Conservation (phyloP, 2,329 filamentous ascomycete genomes). For the Botrytis aclada region DNA sequence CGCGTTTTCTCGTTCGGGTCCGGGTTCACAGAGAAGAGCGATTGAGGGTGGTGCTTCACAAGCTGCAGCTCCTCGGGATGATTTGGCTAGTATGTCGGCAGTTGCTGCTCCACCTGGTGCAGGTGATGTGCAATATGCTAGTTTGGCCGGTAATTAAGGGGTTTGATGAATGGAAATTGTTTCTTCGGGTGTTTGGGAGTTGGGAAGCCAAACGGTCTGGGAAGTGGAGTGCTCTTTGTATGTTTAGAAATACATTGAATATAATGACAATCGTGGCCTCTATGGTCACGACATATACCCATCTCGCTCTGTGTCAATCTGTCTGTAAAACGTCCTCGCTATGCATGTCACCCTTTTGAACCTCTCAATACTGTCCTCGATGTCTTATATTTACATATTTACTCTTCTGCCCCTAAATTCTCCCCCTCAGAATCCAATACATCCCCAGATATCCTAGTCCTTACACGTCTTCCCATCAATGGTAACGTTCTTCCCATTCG, state of each 20-base stretch:
- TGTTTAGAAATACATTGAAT: slow-evolving; percentile 15
- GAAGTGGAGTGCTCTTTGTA: neutral
- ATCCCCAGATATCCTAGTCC: neutral
- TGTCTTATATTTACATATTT: neutral
- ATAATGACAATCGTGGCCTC: slow-evolving; percentile 9
- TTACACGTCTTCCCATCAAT: slow-evolving; percentile 35
- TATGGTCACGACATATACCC: slow-evolving; percentile 3
- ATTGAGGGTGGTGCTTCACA: slow-evolving; percentile 32
- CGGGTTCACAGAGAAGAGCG: slow-evolving; percentile 38
- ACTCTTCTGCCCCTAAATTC: neutral
- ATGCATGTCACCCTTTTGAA: neutral
- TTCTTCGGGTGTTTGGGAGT: slow-evolving; percentile 33
- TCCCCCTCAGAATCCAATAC: neutral
- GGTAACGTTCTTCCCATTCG: slow-evolving; percentile 37
- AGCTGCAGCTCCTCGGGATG: slow-evolving; percentile 28
- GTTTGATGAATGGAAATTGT: slow-evolving; percentile 17
- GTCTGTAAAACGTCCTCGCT: neutral
- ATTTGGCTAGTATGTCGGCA: slow-evolving; percentile 38
- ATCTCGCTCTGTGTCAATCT: neutral
- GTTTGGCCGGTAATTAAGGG: slow-evolving; percentile 72
- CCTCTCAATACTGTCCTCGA: neutral
- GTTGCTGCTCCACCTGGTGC: slow-evolving; percentile 78
- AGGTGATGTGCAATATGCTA: slow-evolving; percentile 78
- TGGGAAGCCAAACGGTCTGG: slow-evolving; percentile 21
- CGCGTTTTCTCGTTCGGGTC: slow-evolving; percentile 45